Conservation (phyloP, 192 early-diverging fungal species). For the Coemansia sp. region DNA sequence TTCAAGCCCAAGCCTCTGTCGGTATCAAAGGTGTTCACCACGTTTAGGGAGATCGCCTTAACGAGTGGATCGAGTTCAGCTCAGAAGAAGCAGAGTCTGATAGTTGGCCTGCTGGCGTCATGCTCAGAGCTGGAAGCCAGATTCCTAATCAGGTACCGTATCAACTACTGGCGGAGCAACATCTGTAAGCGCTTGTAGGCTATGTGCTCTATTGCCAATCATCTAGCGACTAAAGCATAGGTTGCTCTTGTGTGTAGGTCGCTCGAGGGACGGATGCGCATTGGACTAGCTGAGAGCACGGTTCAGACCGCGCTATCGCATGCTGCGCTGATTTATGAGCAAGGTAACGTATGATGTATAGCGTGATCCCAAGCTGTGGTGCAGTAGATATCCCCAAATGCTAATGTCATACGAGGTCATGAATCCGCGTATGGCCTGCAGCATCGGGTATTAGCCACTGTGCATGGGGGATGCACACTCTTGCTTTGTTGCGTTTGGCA, state of each 20-base stretch:
- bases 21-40: slow-evolving; percentile 79
- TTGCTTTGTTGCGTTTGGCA: slow-evolving; percentile 11
- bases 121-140: slow-evolving; percentile 84
- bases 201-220: background rate
- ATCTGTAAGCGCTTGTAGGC: background rate
- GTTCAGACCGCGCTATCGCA: slow-evolving; percentile 89
- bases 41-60: slow-evolving; percentile 84
- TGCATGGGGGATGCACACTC: background rate
- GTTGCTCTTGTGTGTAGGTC: slow-evolving; percentile 17
- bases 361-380: background rate
- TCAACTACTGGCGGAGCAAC: background rate
- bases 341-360: slow-evolving; percentile 57
- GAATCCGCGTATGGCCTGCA: background rate
- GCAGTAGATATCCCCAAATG: background rate
- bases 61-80: slow-evolving; percentile 70
- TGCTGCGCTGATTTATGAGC: slow-evolving; percentile 67
- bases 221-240: background rate
- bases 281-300: slow-evolving; percentile 94
- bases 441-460: background rate
- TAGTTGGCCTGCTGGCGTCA: slow-evolving; percentile 74
- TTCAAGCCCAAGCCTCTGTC: slow-evolving; percentile 80
- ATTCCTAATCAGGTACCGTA: slow-evolving; percentile 75
- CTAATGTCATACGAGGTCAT: background rate
- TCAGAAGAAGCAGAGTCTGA: slow-evolving; percentile 74
- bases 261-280: slow-evolving; percentile 91